These are phyloP conservation scores for Coemansia sp. DNA, from an alignment of 192 early-diverging fungal species.

Conservation along the genomic window DNA sequence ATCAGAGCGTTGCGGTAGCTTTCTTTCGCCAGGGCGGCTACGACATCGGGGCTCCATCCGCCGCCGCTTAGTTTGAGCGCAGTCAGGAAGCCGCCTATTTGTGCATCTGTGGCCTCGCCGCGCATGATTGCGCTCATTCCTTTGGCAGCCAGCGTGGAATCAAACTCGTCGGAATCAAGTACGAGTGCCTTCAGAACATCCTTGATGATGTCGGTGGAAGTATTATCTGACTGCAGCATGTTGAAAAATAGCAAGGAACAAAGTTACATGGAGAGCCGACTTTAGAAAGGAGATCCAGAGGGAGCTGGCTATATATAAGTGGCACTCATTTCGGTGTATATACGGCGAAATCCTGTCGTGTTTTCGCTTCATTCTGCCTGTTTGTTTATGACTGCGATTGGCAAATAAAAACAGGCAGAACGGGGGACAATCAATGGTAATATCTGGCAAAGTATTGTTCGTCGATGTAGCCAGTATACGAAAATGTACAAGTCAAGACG, in stretches of 20 bases:
- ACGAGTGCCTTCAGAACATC: conserved; percentile 68
- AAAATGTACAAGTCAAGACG: too few relatives aligned
- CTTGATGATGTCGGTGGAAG: conserved; percentile 19
- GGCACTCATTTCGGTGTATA: too few relatives aligned
- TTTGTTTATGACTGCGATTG: too few relatives aligned
- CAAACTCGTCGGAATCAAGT: conserved; percentile 60
- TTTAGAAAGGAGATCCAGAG: too few relatives aligned
- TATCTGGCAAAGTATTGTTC: too few relatives aligned
- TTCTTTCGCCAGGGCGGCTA: conserved; percentile 75
- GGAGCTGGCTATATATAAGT: too few relatives aligned
- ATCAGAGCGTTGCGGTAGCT: conserved; percentile 68
- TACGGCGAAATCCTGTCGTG: too few relatives aligned
- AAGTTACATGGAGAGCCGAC: neutral
- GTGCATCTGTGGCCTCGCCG: conserved; percentile 73
- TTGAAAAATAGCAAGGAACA: neutral
- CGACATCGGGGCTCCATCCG: conserved; percentile 70
- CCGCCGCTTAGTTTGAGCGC: conserved; percentile 66
- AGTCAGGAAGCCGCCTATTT: conserved; percentile 85
- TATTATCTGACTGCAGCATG: neutral
- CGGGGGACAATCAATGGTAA: too few relatives aligned
- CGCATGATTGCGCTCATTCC: conserved; percentile 76
- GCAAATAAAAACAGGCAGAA: too few relatives aligned
- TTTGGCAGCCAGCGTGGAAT: conserved; percentile 55
- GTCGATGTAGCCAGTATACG: too few relatives aligned
- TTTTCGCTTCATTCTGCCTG: too few relatives aligned